Evolutionary conservation across 306 rosid genomes (phyloP).

Genomic region (Carpinus viminea): DNA sequence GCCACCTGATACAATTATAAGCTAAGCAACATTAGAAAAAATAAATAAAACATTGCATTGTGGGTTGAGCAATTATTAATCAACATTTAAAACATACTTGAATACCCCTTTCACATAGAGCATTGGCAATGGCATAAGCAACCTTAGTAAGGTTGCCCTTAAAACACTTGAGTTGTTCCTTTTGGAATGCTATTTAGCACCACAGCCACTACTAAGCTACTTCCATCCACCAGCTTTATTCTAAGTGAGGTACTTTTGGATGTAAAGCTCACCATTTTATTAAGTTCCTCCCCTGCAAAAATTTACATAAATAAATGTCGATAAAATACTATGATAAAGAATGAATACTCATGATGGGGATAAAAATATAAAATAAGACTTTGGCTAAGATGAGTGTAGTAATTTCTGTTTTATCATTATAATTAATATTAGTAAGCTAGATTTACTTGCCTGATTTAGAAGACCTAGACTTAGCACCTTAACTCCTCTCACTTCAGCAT

Average conservation of each 20-base stretch:
- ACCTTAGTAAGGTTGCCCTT: conserved; percentile 47
- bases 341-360: no score
- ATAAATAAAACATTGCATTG: no score
- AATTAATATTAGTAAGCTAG: no score
- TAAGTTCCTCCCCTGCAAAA: conserved; percentile 38
- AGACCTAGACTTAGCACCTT: neutral
- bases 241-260: conserved; percentile 34
- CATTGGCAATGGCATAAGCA: conserved; percentile 33
- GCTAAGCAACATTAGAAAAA: no score
- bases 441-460: neutral
- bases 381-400: no score
- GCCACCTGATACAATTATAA: conserved; percentile 37
- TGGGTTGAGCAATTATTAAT: no score
- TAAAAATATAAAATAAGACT: no score
- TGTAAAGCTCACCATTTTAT: conserved; percentile 39
- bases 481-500: neutral
- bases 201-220: conserved; percentile 36
- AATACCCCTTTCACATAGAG: conserved; percentile 33
- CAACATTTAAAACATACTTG: conserved; percentile 19
- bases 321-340: no score
- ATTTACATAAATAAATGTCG: no score
- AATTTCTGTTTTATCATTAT: no score
- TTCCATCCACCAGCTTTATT: conserved; percentile 49
- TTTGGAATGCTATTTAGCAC: conserved; percentile 40
- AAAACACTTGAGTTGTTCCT: conserved; percentile 40